Base-by-base conservation (phyloP, 371 early-diverging fungal species). In the Umbelopsis sp. region DNA sequence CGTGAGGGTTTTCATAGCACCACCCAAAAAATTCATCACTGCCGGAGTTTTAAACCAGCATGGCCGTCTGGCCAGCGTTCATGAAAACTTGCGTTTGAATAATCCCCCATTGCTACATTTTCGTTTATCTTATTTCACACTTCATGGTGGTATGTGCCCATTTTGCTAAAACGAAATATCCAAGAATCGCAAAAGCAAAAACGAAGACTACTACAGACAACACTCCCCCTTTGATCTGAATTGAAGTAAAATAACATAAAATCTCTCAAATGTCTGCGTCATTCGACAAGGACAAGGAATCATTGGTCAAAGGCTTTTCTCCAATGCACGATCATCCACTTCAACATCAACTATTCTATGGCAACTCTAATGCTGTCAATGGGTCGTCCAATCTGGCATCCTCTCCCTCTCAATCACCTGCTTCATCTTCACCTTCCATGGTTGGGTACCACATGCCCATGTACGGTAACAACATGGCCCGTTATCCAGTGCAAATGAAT, bases 401-500 rank as follows among this genome's bases (percentile, higher is more conserved):
- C 50, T 78, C 83, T 38, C 85, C 86, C 1, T 77, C 79, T 25
- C 80, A 78, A 70, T 75, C 84, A 3, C 78, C 81, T 45, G 76
- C 80, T 18, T 81, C 83, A 4, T 75, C 81, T 37, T 75, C 81
- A n/a, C 78, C 82, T 20, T 78, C 79, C 25, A 72, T 78, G 53
- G 76, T 75, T 44, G 70, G 76, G 41, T 71, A 69, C 41, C 79
- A 80, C 44, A 66, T 74, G 67, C 75, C 79, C 68, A 81, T 82
- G 73, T 81, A 84, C 53, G 46, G 67, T 67, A 76, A 79, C 65
- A 74, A 73, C 32, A 74, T 75, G 4, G 75, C 80, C 9, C 81
- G 85, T 35, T 87, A 82, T 57, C 80, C 85, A 14, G 79, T 80
- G 22, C 80, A 83, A 63, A 76, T 81, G 73, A 78, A 77, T 63